Conservation (phyloP, 2,329 filamentous ascomycete genomes). For the Aspergillus intermedius region DNA sequence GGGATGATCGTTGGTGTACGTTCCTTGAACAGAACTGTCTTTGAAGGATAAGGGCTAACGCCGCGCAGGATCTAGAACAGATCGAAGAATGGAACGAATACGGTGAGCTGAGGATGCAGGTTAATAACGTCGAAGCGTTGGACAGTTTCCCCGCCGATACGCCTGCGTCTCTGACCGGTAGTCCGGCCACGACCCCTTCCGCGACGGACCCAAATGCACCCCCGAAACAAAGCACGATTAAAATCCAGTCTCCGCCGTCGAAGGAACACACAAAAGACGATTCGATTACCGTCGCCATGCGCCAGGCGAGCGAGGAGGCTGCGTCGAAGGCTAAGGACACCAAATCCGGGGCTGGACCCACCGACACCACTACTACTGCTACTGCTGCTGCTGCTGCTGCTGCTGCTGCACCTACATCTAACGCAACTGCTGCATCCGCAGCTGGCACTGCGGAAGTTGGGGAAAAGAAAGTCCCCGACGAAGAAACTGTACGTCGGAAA, state of each 20-base stretch:
- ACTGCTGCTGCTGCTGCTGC: constrained; percentile 2
- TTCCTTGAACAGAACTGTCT: constrained; percentile 16
- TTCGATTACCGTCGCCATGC: constrained; percentile 33
- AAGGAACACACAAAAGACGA: constrained; percentile 32
- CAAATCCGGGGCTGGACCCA: constrained; percentile 5
- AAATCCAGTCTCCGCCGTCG: constrained; percentile 35
- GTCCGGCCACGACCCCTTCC: constrained; percentile 19
- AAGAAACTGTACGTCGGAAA: constrained; percentile 17
- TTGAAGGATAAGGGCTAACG: constrained; percentile 5
- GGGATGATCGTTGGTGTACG: constrained; percentile 78
- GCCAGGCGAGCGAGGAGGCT: constrained; percentile 39
- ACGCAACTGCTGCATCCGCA: constrained; percentile 14
- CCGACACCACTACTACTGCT: constrained; percentile 7
- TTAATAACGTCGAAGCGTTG: constrained; percentile 44
- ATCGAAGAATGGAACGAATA: constrained; percentile 99
- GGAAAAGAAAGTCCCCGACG: constrained; percentile 9
- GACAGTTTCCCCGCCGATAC: constrained; percentile 20
- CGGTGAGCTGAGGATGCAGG: constrained; percentile 82
- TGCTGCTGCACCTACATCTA: constrained; percentile 4
- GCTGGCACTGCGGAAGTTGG: constrained; percentile 6
- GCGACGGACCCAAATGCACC: constrained; percentile 9
- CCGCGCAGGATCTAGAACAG: constrained; percentile 72
- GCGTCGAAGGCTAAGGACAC: constrained; percentile 32
- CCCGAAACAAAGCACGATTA: constrained; percentile 31
- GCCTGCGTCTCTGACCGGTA: constrained; percentile 7